Base-by-base conservation (phyloP, 2,329 filamentous ascomycete species). In the Bimuria novae-zelandiae region DNA sequence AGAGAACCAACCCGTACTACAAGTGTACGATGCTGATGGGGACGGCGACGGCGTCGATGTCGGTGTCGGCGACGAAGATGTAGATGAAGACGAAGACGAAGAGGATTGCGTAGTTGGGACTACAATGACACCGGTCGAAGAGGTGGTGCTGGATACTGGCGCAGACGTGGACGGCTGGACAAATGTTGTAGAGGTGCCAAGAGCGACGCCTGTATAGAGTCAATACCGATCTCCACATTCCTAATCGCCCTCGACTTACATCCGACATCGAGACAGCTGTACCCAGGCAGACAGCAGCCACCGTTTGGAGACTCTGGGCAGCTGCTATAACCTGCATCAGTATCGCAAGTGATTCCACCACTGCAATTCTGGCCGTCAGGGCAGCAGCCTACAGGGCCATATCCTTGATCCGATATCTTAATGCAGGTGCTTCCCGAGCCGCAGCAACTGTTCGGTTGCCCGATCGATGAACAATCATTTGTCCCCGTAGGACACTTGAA, bases 371-470 rank as follows among this genome's bases (percentile, higher is more conserved):
- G 75, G 3, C 88, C 89, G 30, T 77, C 67, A 0, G 88, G 87
- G 73, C 90, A 94, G 72, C 90, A 94, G 3, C 89, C 89, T 2
- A 93, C 84, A 39, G 84, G 82, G 7, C 88, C 88, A 23, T 87
- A 77, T 0, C 81, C 82, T 5, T 82, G 82, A 69, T 89, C 84
- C 27, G 79, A 70, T 4, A 91, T 84, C 21, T 76, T 72, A 41
- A 88, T 84, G 68, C 90, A 94, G 7, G 80, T 83, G 60, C 88
- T 85, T 14, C 79, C 81, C n/a, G 78, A 77, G 19, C 80, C 76
- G 70, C 90, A 94, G 76, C 90, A 94, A 71, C 87, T 88, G 71
- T 90, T 83, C 1, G 88, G 83, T 40, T 83, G 81, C 7, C 82
- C 83, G 61, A 91, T 87, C 16, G 75, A 75, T 14, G 79, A 78